Evolutionary conservation across 2,329 filamentous ascomycete species (phyloP).

Genomic region (Endocalyx cinctus): DNA sequence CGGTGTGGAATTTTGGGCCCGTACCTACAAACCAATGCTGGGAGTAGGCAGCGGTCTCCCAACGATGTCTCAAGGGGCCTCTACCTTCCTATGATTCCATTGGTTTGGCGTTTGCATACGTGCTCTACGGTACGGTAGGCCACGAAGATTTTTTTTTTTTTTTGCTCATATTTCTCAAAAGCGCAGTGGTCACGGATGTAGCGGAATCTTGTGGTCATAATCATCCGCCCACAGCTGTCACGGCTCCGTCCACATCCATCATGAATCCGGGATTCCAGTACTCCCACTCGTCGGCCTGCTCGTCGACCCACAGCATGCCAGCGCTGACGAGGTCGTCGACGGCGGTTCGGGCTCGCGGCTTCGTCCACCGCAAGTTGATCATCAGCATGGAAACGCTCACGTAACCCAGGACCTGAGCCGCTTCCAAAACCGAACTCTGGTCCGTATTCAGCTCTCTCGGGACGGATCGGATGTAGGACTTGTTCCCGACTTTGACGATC

Average conservation of each 20-base stretch:
- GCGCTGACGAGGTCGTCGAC: slow-evolving; percentile 86
- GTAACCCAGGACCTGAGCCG: slow-evolving; percentile 82
- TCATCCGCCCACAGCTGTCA: too few relatives aligned
- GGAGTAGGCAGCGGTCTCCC: too few relatives aligned
- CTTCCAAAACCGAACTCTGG: slow-evolving; percentile 88
- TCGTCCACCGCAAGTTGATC: slow-evolving; percentile 80
- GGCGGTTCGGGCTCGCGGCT: slow-evolving; percentile 79
- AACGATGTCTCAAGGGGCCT: too few relatives aligned
- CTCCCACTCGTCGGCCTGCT: slow-evolving; percentile 78
- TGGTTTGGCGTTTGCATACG: too few relatives aligned
- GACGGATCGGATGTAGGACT: slow-evolving; percentile 84
- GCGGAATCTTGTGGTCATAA: too few relatives aligned
- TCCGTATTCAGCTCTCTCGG: slow-evolving; percentile 94
- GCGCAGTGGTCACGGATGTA: too few relatives aligned
- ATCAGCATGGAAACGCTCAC: slow-evolving; percentile 87
- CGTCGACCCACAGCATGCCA: slow-evolving; percentile 91
- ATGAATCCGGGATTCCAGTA: slow-evolving; percentile 82
- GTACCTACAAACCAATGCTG: too few relatives aligned
- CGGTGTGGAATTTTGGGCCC: too few relatives aligned
- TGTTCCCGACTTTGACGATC: slow-evolving; percentile 76
- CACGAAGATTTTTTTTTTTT: too few relatives aligned
- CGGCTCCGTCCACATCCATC: slow-evolving; percentile 21
- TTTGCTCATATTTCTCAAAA: too few relatives aligned
- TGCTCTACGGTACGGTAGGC: too few relatives aligned
- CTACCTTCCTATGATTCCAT: too few relatives aligned